Conservation (phyloP, 331 rosid genomes). For the Quercus tomentella region DNA sequence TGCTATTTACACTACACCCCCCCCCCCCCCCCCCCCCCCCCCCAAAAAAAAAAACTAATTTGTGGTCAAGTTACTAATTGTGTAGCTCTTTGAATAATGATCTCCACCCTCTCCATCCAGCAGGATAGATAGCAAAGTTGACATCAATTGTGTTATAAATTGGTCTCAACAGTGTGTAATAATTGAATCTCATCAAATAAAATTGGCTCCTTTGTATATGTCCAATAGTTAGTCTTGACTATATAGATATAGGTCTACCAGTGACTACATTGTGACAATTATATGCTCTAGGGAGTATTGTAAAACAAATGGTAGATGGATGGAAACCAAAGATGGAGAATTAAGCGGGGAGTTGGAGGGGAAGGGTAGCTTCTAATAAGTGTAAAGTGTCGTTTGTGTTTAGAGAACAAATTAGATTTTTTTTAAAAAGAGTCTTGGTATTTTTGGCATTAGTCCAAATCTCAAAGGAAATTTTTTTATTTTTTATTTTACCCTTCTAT, state of each 20-base stretch:
- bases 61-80: too few relatives aligned
- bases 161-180: not conserved
- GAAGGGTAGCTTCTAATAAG: not conserved
- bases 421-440: too few relatives aligned
- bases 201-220: not conserved
- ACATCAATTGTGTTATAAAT: not conserved
- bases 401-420: too few relatives aligned
- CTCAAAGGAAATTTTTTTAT: too few relatives aligned
- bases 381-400: too few relatives aligned
- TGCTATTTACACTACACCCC: too few relatives aligned
- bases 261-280: not conserved
- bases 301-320: not conserved
- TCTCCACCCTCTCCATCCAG: slow-evolving; percentile 1
- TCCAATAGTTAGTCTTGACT: not conserved
- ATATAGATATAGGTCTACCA: not conserved
- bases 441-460: too few relatives aligned
- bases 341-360: not conserved
- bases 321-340: not conserved
- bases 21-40: too few relatives aligned
- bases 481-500: too few relatives aligned
- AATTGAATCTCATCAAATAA: not conserved
- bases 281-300: not conserved
- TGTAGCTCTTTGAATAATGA: not conserved
- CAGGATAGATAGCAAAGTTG: not conserved
- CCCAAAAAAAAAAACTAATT: too few relatives aligned